Base-by-base conservation (phyloP, 345 rosid species). In the Luvunga scandens region DNA sequence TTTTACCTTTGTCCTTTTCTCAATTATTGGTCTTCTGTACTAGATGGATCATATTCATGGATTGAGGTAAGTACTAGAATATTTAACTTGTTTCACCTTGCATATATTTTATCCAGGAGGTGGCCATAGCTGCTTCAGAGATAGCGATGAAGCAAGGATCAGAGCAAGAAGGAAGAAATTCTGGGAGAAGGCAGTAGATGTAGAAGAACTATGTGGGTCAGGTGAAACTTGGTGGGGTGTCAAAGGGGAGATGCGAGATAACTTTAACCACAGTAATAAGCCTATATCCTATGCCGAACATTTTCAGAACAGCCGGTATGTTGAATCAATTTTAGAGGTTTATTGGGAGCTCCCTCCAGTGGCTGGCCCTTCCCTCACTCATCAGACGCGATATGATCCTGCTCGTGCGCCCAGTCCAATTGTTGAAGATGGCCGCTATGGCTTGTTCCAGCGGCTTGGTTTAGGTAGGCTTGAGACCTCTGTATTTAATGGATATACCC, bases 181-280 rank as follows among this genome's bases (percentile, higher is more conserved):
- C 88, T 96, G 98, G 99, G 98, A 92, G 79, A 94, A 96, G 86
- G 97, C 99, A 63, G 94, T 94, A 66, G 94, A 90, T 63, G 55
- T 77, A 76, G 91, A 90, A 66, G 99, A 94, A 76, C 86, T 97
- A 28, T 97, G 99, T 33, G 98, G 97, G 57, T 84, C 86, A 0
- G 83, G 88, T 4, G 98, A 97, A 82, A 88, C 91, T 16, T 97
- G 99, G 99, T 97, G 99, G 99, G 99, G 99, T 28, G 98, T 97
- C 48, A 83, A 87, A 84, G 98, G 99, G 66, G 89, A 88, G 78
- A 93, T 93, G 94, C 89, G 92, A 12, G 99, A 97, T 79, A 82
- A 97, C 65, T 97, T 97, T 73, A 97, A 91, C 83, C 98, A 97
- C 83, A 91, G 87, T 42, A 94, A 91, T 69, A 81, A 85, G 31